Base-by-base conservation (phyloP, 2,329 filamentous ascomycete genomes). In the Diaporthe caulivora region DNA sequence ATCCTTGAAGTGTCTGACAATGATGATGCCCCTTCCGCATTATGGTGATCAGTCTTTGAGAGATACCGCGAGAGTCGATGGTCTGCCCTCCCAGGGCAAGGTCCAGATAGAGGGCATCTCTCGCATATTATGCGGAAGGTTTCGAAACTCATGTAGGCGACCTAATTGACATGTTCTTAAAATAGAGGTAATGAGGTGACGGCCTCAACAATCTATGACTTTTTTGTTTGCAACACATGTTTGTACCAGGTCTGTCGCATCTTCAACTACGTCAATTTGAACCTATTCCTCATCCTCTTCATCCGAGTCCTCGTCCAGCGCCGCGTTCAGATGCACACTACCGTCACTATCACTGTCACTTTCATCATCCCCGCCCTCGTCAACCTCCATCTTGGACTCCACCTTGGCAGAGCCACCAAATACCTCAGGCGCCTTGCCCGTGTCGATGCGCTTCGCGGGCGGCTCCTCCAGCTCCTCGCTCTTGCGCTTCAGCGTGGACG, bases 301-400 rank as follows among this genome's bases (percentile, higher is more conserved):
- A 0, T 86, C 86, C 1, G 84, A 84, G 13, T 87, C 85, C 21
- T 87, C 87, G 13, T 91, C 89, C 13, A 91, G 79, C 58, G 89
- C 88, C 87, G 90, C 90, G 71, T 90, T 88, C 72, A 91, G 81
- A 80, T 90, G 87, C 17, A 90, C 86, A 73, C 88, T 90, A 71
- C 86, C 88, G 72, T 90, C 88, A 40, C 80, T 81, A 18, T 85
- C 85, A 42, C 85, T 84, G 26, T 86, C 85, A n/a, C 85, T 85
- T 0, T 82, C 85, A 6, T 82, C 83, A 0, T 80, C 81, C 1
- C 78, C 79, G 3, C 72, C 80, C 24, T 77, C 73, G 24, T 68
- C 72, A 21, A 69, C 65, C 21, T 71, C 58, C 58, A 72, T 70
- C 54, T 70, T 74, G 37, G 26, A n/a, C n/a, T 42, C 5, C 6